Evolutionary conservation across 306 rosid species (phyloP).

Genomic region (Quercus agrifolia): DNA sequence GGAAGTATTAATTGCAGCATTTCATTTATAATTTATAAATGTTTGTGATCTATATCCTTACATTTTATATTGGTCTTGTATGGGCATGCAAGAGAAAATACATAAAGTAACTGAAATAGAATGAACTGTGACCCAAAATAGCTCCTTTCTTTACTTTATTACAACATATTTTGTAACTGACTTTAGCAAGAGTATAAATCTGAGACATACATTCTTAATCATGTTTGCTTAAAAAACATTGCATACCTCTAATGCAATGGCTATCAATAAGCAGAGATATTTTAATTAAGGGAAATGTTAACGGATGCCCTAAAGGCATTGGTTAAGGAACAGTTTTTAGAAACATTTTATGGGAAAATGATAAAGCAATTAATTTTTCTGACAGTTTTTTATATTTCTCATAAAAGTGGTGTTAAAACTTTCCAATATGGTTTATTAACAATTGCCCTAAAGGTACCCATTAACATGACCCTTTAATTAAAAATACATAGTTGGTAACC

Average conservation of each 20-base stretch:
- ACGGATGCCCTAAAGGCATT: too few relatives aligned
- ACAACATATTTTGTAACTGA: not conserved
- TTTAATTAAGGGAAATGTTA: too few relatives aligned
- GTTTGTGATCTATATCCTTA: not conserved
- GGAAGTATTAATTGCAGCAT: not conserved
- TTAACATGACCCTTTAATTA: too few relatives aligned
- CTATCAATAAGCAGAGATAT: not conserved
- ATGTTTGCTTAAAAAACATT: not conserved
- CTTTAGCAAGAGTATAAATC: not conserved
- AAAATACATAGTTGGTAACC: constrained; percentile 10
- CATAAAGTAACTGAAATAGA: not conserved
- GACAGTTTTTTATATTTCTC: too few relatives aligned
- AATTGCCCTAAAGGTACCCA: too few relatives aligned
- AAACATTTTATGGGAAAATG: too few relatives aligned
- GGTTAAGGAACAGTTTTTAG: too few relatives aligned
- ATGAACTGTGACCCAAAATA: not conserved
- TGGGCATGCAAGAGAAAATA: not conserved
- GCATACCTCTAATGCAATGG: not conserved
- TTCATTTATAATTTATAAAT: not conserved
- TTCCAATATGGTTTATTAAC: too few relatives aligned
- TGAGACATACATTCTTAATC: not conserved
- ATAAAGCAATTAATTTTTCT: too few relatives aligned
- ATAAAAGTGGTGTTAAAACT: too few relatives aligned
- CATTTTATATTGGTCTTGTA: not conserved
- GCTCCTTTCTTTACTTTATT: not conserved